Base-by-base conservation (phyloP, 2,329 filamentous ascomycete species). In the Cladophialophora carrionii region DNA sequence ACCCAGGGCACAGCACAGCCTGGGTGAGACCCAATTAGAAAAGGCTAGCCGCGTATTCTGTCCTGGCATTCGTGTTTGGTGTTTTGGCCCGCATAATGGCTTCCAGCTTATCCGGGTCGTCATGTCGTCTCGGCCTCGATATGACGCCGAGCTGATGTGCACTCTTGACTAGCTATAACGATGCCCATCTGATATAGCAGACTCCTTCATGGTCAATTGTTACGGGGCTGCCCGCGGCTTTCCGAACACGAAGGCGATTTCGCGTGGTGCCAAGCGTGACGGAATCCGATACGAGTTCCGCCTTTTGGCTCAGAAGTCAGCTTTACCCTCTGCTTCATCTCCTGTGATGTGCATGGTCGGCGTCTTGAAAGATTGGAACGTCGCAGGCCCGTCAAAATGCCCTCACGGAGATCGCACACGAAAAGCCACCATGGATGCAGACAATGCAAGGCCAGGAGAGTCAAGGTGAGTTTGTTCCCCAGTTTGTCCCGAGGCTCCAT, bases 391-490 rank as follows among this genome's bases (percentile, higher is more conserved):
- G 10, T 53, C 31, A 43, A 20, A 29, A 72, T 72, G 71, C 71
- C 71, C 37, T 72, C 71, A 22, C 63, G 71, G 26, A 62, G 70
- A 53, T 68, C 68, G 41, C 71, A 72, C 62, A 72, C 70, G 8
- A 72, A 72, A 46, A 71, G 68, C 14, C 71, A 71, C 61, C 71
- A 72, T 55, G 71, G 71, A 4, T 72, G 71, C 53, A 41, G 60
- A 43, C 70, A 72, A 55, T 72, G 71, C 61, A 72, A 72, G 58
- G 61, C 67, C 8, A 65, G 71, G 31, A 66, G 70, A 57, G 71
- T 72, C 57, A 72, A 72, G 68, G 71, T 72, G 31, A 68, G 68
- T 65, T 24, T n/a, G 17, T 46, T 34, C 26, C 14, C 52, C 52
- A 6, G 52, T 20, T 52, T 52, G 48, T 43, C 34, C 46, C 57